These are phyloP conservation scores for Yueomyces sp. DNA, from an alignment of 805 yeast genomes.

Conservation along the genomic window DNA sequence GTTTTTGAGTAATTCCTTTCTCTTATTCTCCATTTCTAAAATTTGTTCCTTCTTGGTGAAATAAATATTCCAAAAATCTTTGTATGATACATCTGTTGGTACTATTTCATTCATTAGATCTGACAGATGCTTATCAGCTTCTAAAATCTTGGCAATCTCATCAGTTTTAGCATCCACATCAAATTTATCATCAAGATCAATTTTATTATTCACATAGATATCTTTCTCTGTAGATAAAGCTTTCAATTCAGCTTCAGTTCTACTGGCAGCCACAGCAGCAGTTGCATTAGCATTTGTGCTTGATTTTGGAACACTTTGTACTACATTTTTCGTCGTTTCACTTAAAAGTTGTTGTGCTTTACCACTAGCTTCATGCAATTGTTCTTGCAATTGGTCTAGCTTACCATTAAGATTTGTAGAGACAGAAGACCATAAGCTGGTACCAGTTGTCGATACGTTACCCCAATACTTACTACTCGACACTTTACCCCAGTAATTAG, in stretches of 20 bases:
- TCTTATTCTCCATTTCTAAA: constrained; percentile 45
- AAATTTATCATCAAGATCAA: constrained; percentile 22
- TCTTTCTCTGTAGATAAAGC: constrained; percentile 38
- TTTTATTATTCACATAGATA: constrained; percentile 25
- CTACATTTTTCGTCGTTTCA: neutral
- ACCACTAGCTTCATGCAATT: constrained; percentile 1
- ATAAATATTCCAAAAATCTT: constrained; percentile 65
- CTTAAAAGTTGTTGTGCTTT: constrained; percentile 2
- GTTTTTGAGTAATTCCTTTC: constrained; percentile 46
- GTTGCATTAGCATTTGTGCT: neutral
- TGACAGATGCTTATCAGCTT: constrained; percentile 37
- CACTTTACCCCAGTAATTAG: constrained; percentile 25
- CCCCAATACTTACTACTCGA: constrained; percentile 19
- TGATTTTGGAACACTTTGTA: neutral
- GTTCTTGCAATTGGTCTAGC: neutral
- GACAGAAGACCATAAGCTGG: neutral
- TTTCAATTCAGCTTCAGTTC: constrained; percentile 52
- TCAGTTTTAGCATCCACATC: constrained; percentile 34
- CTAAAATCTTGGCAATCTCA: constrained; percentile 36
- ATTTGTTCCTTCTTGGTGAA: constrained; percentile 41
- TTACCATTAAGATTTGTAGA: neutral
- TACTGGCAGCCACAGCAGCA: constrained; percentile 34
- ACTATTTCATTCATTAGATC: constrained; percentile 49
- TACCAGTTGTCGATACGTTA: constrained; percentile 7
- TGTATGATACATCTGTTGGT: constrained; percentile 45